Evolutionary conservation across 2,329 filamentous ascomycete species (phyloP).

Genomic region (Cladosporium sp.): DNA sequence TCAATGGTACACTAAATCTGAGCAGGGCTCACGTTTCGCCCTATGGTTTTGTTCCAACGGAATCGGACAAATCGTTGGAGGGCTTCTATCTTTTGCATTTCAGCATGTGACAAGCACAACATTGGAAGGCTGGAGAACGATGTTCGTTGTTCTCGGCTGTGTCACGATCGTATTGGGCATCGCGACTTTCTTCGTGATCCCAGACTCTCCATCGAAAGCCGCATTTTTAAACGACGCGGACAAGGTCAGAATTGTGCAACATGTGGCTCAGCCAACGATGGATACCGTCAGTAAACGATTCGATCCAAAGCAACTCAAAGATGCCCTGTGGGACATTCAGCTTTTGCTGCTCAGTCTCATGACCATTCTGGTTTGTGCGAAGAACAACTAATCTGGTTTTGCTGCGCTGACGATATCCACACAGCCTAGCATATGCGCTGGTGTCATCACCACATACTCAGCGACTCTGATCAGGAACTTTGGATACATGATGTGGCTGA

Average conservation of each 20-base stretch:
- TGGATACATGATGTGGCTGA: constrained; percentile 29
- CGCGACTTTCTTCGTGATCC: constrained; percentile 15
- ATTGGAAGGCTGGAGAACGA: constrained; percentile 22
- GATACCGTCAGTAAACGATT: constrained; percentile 44
- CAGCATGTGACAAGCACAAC: constrained; percentile 22
- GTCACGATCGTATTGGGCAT: constrained; percentile 18
- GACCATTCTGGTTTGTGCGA: constrained; percentile 22
- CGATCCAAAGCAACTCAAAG: constrained; percentile 49
- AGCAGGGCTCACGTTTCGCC: constrained; percentile 31
- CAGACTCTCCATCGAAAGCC: constrained; percentile 62
- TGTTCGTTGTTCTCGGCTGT: constrained; percentile 19
- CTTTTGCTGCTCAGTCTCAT: constrained; percentile 34
- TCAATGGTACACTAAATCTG: constrained; percentile 66
- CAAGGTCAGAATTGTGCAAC: constrained; percentile 43
- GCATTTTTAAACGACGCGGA: constrained; percentile 60
- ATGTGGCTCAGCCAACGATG: constrained; percentile 40
- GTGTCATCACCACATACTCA: constrained; percentile 54
- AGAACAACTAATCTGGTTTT: not conserved
- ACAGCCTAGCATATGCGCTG: constrained; percentile 50
- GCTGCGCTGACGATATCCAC: constrained; percentile 25
- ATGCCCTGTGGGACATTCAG: constrained; percentile 61
- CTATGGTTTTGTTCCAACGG: constrained; percentile 68
- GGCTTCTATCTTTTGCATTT: constrained; percentile 56
- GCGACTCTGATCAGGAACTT: constrained; percentile 38
- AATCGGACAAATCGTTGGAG: constrained; percentile 65